Percentiles rank a stretch among this genome's conserved stretches.
phyloP scores from a whole-genome alignment of 148 eudicot species.

The Diospyros kaki region DNA sequence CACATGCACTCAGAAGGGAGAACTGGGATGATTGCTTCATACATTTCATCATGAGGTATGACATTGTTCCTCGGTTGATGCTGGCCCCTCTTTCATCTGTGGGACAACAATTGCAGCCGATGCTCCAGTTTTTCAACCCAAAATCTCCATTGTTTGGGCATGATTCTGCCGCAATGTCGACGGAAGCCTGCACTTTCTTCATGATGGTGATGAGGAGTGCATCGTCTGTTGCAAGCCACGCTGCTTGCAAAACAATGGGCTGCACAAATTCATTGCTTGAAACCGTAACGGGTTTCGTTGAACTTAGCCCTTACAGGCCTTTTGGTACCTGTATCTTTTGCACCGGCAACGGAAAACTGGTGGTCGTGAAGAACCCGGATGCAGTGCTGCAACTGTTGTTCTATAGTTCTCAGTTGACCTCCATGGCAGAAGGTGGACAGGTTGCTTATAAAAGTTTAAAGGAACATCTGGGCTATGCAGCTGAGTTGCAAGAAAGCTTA shows the following conservation, averaged over 20 bases:
- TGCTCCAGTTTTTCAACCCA: slow-evolving; percentile 48
- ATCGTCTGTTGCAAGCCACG: slow-evolving; percentile 50
- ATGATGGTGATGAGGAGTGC: slow-evolving; percentile 49
- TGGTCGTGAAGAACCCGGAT: slow-evolving; percentile 54
- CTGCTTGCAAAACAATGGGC: slow-evolving; percentile 73
- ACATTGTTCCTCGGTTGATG: slow-evolving; percentile 67
- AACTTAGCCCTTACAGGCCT: slow-evolving; percentile 87
- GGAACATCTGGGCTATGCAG: slow-evolving; percentile 53
- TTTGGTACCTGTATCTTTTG: slow-evolving; percentile 70
- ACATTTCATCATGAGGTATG: slow-evolving; percentile 64
- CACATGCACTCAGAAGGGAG: slow-evolving; percentile 66
- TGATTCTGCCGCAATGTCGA: slow-evolving; percentile 13
- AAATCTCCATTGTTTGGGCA: slow-evolving; percentile 29
- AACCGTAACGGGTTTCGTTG: slow-evolving; percentile 40
- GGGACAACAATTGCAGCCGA: slow-evolving; percentile 28
- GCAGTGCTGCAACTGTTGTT: slow-evolving; percentile 71
- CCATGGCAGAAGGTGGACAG: slow-evolving; percentile 41
- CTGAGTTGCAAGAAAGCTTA: slow-evolving; percentile 38
- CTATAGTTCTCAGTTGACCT: slow-evolving; percentile 52
- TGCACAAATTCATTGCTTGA: slow-evolving; percentile 57
- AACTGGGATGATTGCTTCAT: slow-evolving; percentile 63
- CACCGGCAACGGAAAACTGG: slow-evolving; percentile 51
- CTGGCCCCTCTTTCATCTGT: slow-evolving; percentile 55
- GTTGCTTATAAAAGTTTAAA: slow-evolving; percentile 42
- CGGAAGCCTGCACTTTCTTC: slow-evolving; percentile 32